phyloP scores from a whole-genome alignment of 257 asterid species.

The Fraxinus excelsior region DNA sequence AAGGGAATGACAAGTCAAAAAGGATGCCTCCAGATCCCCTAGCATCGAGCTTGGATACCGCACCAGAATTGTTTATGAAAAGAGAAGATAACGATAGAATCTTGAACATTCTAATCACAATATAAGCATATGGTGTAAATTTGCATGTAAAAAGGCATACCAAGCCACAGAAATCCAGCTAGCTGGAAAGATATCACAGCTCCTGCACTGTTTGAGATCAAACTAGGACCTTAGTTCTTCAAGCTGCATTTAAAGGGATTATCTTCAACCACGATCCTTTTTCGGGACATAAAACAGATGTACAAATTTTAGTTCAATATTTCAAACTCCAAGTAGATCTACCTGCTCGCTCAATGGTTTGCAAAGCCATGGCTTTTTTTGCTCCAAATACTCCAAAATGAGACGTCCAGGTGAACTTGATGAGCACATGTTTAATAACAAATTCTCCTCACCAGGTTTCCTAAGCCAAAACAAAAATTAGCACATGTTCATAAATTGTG shows the following conservation, averaged over 20 bases:
- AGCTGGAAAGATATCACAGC: constrained; percentile 78
- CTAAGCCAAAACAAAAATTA: constrained; percentile 19
- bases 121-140: constrained; percentile 6
- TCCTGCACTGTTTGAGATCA: constrained; percentile 54
- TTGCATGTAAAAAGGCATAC: constrained; percentile 36
- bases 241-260: constrained; percentile 43
- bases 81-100: constrained; percentile 8
- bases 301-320: background rate
- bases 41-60: constrained; percentile 68
- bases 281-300: constrained; percentile 10
- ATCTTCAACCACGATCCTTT: constrained; percentile 28
- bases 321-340: constrained; percentile 12
- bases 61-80: constrained; percentile 27
- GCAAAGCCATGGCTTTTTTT: constrained; percentile 55
- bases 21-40: constrained; percentile 46
- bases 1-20: constrained; percentile 30
- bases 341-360: constrained; percentile 71
- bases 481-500: background rate
- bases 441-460: constrained; percentile 33
- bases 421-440: constrained; percentile 20
- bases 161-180: constrained; percentile 92
- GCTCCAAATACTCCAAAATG: constrained; percentile 59
- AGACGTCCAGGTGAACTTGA: constrained; percentile 44
- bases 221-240: constrained; percentile 45
- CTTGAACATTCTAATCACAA: constrained; percentile 6